A percentile compares a stretch with the other conserved stretches of the same genome.
Evolutionary conservation across 805 yeast species (phyloP).

Genomic region (Starmerella asiatica): DNA sequence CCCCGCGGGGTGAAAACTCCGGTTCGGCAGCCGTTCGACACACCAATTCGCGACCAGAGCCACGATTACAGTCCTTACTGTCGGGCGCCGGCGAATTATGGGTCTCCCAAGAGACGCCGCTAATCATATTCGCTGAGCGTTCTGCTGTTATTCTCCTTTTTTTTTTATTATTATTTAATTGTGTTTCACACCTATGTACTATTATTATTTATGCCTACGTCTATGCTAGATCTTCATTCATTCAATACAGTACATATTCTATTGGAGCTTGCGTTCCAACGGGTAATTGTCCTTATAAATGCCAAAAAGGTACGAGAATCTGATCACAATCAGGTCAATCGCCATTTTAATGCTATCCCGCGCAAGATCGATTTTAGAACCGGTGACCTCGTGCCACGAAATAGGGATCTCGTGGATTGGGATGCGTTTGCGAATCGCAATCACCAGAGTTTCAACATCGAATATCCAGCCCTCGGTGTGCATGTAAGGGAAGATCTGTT

Average conservation of each 20-base stretch:
- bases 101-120: constrained; percentile 15
- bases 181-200: background rate
- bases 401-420: constrained; percentile 67
- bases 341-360: constrained; percentile 89
- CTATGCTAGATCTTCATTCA: background rate
- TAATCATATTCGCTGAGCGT: background rate
- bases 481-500: constrained; percentile 66
- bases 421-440: constrained; percentile 60
- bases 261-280: background rate
- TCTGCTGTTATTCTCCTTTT: background rate
- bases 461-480: constrained; percentile 98
- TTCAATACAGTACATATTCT: background rate
- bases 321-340: constrained; percentile 74
- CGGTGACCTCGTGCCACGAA: constrained; percentile 94
- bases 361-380: constrained; percentile 86
- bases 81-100: constrained; percentile 12
- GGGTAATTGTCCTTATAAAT: constrained; percentile 37
- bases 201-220: background rate
- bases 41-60: constrained; percentile 23
- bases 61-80: constrained; percentile 21
- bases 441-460: constrained; percentile 80
- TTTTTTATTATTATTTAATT: background rate
- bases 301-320: constrained; percentile 78
- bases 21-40: constrained; percentile 21
- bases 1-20: constrained; percentile 19